Percentiles rank a stretch among this genome's conserved stretches.
These are phyloP conservation scores for Trichosporon asahii DNA, from an alignment of 1,284 basidiomycete species.

Conservation along the genomic window DNA sequence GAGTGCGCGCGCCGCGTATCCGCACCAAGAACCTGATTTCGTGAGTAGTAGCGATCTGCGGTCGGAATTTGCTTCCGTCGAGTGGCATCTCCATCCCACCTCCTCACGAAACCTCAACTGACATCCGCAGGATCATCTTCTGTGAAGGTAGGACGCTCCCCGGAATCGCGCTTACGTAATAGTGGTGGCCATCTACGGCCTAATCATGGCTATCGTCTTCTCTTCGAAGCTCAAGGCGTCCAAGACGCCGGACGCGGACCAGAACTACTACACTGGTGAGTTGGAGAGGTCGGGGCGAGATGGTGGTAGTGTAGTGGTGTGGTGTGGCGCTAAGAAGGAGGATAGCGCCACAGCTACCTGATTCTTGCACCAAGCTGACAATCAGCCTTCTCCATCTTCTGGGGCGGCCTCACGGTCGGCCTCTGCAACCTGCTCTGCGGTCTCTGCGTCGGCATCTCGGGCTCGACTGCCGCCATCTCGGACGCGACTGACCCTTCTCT, in stretches of 20 bases:
- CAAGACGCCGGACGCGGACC: slow-evolving; percentile 68
- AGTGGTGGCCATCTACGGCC: slow-evolving; percentile 88
- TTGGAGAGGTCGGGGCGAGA: slow-evolving; percentile 8
- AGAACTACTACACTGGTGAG: slow-evolving; percentile 85
- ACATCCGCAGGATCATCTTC: slow-evolving; percentile 79
- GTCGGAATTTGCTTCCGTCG: background rate
- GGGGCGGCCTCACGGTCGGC: slow-evolving; percentile 85
- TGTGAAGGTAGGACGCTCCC: slow-evolving; percentile 61
- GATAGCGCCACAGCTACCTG: background rate
- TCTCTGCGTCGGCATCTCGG: slow-evolving; percentile 83
- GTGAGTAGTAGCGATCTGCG: slow-evolving; percentile 54
- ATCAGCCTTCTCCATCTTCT: slow-evolving; percentile 83
- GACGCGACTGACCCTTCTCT: slow-evolving; percentile 88
- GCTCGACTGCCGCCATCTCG: slow-evolving; percentile 83
- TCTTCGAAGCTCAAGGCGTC: slow-evolving; percentile 67
- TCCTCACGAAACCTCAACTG: background rate
- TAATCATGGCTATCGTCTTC: slow-evolving; percentile 89
- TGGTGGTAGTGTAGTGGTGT: background rate
- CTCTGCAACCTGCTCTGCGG: slow-evolving; percentile 90
- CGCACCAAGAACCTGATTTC: slow-evolving; percentile 97
- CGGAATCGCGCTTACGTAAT: background rate
- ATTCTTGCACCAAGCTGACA: background rate
- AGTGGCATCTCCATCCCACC: background rate
- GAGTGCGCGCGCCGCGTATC: slow-evolving; percentile 89
- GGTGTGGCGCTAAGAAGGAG: background rate